Evolutionary conservation across 805 yeast genomes (phyloP).

Genomic region (Kuraishia floccosa): DNA sequence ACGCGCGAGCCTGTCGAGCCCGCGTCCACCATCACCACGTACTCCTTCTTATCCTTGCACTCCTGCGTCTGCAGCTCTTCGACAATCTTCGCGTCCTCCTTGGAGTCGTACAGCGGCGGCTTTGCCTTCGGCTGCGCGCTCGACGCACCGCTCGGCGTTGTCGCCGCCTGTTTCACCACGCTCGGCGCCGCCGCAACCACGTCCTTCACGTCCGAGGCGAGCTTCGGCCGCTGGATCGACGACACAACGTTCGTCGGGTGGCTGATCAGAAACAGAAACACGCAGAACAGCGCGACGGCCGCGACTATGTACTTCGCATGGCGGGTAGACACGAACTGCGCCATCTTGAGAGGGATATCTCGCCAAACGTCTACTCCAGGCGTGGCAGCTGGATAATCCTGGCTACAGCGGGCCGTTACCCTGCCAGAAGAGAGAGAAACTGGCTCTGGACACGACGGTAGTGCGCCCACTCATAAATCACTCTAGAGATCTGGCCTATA

Average conservation of each 20-base stretch:
- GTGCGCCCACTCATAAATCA: too few species aligned
- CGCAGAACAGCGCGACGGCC: slow-evolving; percentile 35
- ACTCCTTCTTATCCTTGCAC: slow-evolving; percentile 16
- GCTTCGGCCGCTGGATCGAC: not conserved
- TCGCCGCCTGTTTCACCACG: not conserved
- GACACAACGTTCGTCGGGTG: slow-evolving; percentile 20
- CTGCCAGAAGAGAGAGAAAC: too few species aligned
- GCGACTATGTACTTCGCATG: slow-evolving; percentile 42
- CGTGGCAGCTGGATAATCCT: too few species aligned
- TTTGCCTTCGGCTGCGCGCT: not conserved
- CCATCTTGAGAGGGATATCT: too few species aligned
- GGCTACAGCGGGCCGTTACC: too few species aligned
- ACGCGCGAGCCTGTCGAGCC: slow-evolving; percentile 97
- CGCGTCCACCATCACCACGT: slow-evolving; percentile 92
- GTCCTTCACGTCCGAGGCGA: not conserved
- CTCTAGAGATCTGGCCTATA: too few species aligned
- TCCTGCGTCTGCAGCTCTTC: slow-evolving; percentile 4
- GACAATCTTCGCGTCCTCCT: slow-evolving; percentile 7
- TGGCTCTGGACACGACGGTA: too few species aligned
- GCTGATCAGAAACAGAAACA: slow-evolving; percentile 37
- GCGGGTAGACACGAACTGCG: slow-evolving; percentile 22
- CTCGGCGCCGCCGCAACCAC: not conserved
- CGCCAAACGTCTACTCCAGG: too few species aligned
- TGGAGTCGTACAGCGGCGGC: slow-evolving; percentile 11
- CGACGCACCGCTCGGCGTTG: not conserved